Evolutionary conservation across 1,284 basidiomycete species (phyloP).

Genomic region (Heimioporus punctisporus): DNA sequence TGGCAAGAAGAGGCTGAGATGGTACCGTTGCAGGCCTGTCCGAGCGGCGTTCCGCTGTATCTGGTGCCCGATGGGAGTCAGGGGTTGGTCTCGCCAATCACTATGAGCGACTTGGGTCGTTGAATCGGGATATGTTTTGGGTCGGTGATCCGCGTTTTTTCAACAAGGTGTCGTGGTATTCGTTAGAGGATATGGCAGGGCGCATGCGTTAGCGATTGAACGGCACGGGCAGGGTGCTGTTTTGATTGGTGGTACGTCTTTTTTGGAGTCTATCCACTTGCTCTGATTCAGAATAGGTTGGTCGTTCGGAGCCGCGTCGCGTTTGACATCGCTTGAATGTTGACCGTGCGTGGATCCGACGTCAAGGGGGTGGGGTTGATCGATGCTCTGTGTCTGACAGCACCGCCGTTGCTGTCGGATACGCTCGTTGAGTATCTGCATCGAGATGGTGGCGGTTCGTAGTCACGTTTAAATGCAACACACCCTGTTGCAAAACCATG

Average conservation of each 20-base stretch:
- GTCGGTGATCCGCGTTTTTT: conserved; percentile 59
- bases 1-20: conserved; percentile 8
- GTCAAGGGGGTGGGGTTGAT: conserved; percentile 67
- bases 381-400: conserved; percentile 60
- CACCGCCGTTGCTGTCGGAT: conserved; percentile 50
- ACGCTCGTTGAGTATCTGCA: conserved; percentile 42
- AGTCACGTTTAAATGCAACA: conserved; percentile 46
- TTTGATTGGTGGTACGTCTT: conserved; percentile 58
- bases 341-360: conserved; percentile 46
- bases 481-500: too few species aligned
- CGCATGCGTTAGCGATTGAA: conserved; percentile 44
- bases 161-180: conserved; percentile 45
- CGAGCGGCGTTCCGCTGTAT: conserved; percentile 46
- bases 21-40: conserved; percentile 38
- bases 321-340: conserved; percentile 60
- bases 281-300: conserved; percentile 48
- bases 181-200: conserved; percentile 53
- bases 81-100: conserved; percentile 55
- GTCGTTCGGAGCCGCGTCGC: conserved; percentile 77
- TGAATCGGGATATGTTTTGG: conserved; percentile 58
- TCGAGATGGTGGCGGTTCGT: conserved; percentile 17
- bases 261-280: not conserved
- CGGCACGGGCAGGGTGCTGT: conserved; percentile 33
- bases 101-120: conserved; percentile 48
- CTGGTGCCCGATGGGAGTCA: conserved; percentile 75